Evolutionary conservation across 441 rosid genomes (phyloP).

Genomic region (Croton setiger): DNA sequence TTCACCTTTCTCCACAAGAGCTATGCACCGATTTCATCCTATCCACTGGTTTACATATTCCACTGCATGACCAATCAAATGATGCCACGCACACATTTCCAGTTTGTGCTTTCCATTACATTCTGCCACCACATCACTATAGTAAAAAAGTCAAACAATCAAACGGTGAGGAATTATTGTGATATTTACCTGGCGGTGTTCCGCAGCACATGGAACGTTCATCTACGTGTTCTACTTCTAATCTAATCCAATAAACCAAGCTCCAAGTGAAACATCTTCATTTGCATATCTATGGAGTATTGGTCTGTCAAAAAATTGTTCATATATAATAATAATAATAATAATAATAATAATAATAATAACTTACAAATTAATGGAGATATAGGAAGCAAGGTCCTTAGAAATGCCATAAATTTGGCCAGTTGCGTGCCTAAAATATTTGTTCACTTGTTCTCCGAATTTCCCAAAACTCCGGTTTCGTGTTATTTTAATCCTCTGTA

Average conservation of each 20-base stretch:
- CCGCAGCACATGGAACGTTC: slow-evolving; percentile 86
- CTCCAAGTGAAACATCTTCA: slow-evolving; percentile 84
- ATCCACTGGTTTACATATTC: slow-evolving; percentile 68
- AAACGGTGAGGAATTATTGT: not conserved
- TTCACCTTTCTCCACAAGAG: slow-evolving; percentile 81
- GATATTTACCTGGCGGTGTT: slow-evolving; percentile 58
- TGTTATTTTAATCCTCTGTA: slow-evolving; percentile 69
- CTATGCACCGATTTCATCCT: slow-evolving; percentile 58
- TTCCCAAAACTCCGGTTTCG: slow-evolving; percentile 90
- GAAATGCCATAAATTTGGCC: slow-evolving; percentile 86
- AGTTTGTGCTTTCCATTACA: slow-evolving; percentile 67
- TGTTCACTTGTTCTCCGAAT: slow-evolving; percentile 87
- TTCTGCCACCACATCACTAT: slow-evolving; percentile 23
- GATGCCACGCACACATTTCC: slow-evolving; percentile 82
- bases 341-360: not conserved
- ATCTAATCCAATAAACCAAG: slow-evolving; percentile 79
- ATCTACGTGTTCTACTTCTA: slow-evolving; percentile 83
- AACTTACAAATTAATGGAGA: slow-evolving; percentile 64
- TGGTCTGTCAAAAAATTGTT: slow-evolving; percentile 34
- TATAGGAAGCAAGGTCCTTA: slow-evolving; percentile 76
- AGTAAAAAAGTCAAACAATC: not conserved
- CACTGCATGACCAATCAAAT: slow-evolving; percentile 84
- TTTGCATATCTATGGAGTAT: slow-evolving; percentile 83
- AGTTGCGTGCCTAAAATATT: slow-evolving; percentile 83
- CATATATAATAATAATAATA: too few relatives aligned